Evolutionary conservation across 768 basidiomycete species (phyloP).

Genomic region (Leucosporidium scottii): DNA sequence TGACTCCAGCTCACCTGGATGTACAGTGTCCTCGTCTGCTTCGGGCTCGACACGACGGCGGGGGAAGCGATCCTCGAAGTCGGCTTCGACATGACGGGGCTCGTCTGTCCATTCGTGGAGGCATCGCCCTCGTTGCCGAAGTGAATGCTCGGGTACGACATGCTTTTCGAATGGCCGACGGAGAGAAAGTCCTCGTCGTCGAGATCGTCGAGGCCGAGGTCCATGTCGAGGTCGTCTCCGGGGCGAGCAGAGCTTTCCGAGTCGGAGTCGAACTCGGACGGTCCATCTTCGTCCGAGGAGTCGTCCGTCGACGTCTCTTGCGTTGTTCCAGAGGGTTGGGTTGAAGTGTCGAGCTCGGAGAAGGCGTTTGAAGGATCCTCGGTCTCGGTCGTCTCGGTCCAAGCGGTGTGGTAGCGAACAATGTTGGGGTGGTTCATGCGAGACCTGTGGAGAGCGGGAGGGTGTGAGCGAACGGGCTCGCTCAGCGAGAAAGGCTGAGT

Average conservation of each 20-base stretch:
- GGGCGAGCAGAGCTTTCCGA: constrained; percentile 1
- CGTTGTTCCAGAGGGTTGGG: too few species aligned
- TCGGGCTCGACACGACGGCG: constrained; percentile 3
- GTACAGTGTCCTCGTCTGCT: constrained; percentile 34
- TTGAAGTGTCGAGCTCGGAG: too few species aligned
- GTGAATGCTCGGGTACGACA: constrained; percentile 37
- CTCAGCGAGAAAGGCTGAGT: background rate
- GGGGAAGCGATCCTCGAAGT: background rate
- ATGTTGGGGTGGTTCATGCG: constrained; percentile 32
- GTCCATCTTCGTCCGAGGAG: constrained; percentile 13
- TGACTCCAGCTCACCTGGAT: constrained; percentile 24
- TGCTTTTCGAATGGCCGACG: constrained; percentile 28
- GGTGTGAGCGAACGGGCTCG: background rate
- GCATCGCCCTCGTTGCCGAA: constrained; percentile 35
- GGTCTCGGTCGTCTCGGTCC: constrained; percentile 29
- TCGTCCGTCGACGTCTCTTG: background rate
- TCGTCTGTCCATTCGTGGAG: constrained; percentile 14
- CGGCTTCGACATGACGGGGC: background rate
- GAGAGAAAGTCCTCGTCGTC: constrained; percentile 37
- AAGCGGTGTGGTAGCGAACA: constrained; percentile 34
- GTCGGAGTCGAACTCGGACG: background rate
- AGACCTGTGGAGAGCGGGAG: constrained; percentile 10
- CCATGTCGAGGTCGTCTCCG: constrained; percentile 32
- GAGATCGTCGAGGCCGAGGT: constrained; percentile 30
- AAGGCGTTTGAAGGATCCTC: too few species aligned